phyloP scores from a whole-genome alignment of 2,329 filamentous ascomycete genomes.

The Ophiostoma ulmi region DNA sequence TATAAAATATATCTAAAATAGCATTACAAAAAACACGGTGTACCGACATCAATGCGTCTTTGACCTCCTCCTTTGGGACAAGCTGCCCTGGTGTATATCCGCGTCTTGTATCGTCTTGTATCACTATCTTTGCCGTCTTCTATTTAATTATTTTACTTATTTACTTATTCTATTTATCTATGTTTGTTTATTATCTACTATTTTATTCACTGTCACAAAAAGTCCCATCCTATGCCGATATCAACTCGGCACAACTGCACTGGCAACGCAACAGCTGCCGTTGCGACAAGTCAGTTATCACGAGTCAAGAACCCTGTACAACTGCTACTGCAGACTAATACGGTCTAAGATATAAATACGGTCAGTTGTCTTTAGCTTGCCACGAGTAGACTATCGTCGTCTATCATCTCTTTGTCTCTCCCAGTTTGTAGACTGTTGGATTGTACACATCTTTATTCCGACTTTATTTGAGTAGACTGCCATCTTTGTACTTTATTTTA shows the following conservation, averaged over 20 bases:
- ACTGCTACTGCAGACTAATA: no score
- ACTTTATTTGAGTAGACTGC: no score
- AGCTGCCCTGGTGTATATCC: not conserved
- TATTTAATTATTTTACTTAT: not conserved
- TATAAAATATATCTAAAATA: not conserved
- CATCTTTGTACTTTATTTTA: no score
- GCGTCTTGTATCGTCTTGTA: not conserved
- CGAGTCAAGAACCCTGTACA: not conserved
- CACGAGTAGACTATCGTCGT: no score
- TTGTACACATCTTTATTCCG: no score
- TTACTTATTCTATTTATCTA: not conserved
- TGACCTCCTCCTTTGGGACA: conserved; percentile 22
- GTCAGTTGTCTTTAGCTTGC: no score
- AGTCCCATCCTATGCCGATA: not conserved
- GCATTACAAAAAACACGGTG: not conserved
- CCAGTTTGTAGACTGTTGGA: no score
- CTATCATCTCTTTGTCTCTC: not conserved
- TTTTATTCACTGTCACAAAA: no score
- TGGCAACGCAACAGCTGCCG: not conserved
- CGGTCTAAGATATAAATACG: no score
- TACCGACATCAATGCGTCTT: not conserved
- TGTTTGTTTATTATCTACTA: no score
- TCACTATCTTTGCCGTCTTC: not conserved
- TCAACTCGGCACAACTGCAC: not conserved
- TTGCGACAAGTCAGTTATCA: not conserved